Percentiles rank a stretch among this genome's conserved stretches.
These are phyloP conservation scores for Lepidopterella palustris DNA, from an alignment of 495 filamentous ascomycete species.

Conservation along the genomic window DNA sequence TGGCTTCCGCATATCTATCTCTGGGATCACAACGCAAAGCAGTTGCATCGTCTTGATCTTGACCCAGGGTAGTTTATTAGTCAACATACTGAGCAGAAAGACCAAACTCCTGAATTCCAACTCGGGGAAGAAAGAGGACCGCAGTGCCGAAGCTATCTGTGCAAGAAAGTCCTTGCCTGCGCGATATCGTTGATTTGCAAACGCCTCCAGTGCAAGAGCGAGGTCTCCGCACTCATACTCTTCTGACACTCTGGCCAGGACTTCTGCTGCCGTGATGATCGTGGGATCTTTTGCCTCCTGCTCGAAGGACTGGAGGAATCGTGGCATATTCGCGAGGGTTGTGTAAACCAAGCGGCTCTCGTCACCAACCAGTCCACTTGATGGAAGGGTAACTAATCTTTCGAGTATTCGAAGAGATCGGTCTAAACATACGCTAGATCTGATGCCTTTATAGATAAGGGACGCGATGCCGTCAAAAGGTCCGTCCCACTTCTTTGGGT, in stretches of 20 bases:
- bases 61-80: slow-evolving; percentile 81
- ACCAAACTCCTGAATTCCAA: slow-evolving; percentile 78
- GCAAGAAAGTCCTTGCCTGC: slow-evolving; percentile 68
- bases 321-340: slow-evolving; percentile 80
- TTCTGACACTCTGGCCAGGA: slow-evolving; percentile 66
- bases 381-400: slow-evolving; percentile 70
- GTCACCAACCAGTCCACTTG: slow-evolving; percentile 73
- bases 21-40: slow-evolving; percentile 75
- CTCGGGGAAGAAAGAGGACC: slow-evolving; percentile 71
- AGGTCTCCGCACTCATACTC: slow-evolving; percentile 54
- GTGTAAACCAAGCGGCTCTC: slow-evolving; percentile 76
- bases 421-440: slow-evolving; percentile 75
- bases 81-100: slow-evolving; percentile 86
- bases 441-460: slow-evolving; percentile 81
- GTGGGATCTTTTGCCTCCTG: slow-evolving; percentile 47
- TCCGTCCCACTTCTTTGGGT: slow-evolving; percentile 84
- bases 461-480: slow-evolving; percentile 80
- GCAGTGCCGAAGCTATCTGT: slow-evolving; percentile 68
- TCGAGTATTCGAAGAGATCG: slow-evolving; percentile 72
- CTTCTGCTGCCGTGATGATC: slow-evolving; percentile 56
- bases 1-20: slow-evolving; percentile 86
- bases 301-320: slow-evolving; percentile 77
- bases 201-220: slow-evolving; percentile 57
- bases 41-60: slow-evolving; percentile 88
- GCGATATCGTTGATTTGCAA: slow-evolving; percentile 62